Evolutionary conservation across 371 early-diverging fungal species (phyloP).

Genomic region (Mucor circinelloides): DNA sequence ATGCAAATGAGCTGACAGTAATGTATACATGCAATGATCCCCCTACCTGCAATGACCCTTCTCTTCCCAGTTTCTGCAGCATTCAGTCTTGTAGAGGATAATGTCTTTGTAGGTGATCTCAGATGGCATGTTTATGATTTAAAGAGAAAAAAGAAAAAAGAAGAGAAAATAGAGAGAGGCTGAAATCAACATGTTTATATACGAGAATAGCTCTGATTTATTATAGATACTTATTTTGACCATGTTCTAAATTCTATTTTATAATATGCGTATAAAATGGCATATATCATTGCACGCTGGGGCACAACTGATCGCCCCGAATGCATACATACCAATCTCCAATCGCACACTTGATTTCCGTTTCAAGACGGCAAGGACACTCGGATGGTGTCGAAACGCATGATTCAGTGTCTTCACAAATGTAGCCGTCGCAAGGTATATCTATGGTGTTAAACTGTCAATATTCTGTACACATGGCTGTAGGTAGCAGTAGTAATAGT

Average conservation of each 20-base stretch:
- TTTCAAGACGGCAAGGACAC: slow-evolving; percentile 22
- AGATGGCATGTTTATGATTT: slow-evolving; percentile 3
- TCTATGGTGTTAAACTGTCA: slow-evolving; percentile 10
- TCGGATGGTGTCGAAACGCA: slow-evolving; percentile 23
- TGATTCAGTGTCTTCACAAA: slow-evolving; percentile 17
- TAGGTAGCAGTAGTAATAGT: neutral
- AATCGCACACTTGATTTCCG: slow-evolving; percentile 19
- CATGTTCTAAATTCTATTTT: neutral
- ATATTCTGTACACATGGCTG: neutral
- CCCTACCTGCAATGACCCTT: slow-evolving; percentile 75
- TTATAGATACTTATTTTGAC: neutral
- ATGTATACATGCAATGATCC: neutral
- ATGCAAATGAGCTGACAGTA: neutral
- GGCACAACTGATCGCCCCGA: slow-evolving; percentile 20
- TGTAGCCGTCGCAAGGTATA: slow-evolving; percentile 13
- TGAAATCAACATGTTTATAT: neutral
- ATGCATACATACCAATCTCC: slow-evolving; percentile 32
- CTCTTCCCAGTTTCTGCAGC: slow-evolving; percentile 84
- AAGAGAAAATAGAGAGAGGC: neutral
- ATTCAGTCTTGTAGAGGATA: slow-evolving; percentile 91
- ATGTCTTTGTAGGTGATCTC: slow-evolving; percentile 50
- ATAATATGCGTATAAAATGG: neutral
- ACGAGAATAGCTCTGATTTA: neutral
- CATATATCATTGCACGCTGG: neutral
- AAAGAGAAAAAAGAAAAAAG: neutral